Evolutionary conservation across 345 rosid genomes (phyloP).

Genomic region (Orychophragmus violaceus): DNA sequence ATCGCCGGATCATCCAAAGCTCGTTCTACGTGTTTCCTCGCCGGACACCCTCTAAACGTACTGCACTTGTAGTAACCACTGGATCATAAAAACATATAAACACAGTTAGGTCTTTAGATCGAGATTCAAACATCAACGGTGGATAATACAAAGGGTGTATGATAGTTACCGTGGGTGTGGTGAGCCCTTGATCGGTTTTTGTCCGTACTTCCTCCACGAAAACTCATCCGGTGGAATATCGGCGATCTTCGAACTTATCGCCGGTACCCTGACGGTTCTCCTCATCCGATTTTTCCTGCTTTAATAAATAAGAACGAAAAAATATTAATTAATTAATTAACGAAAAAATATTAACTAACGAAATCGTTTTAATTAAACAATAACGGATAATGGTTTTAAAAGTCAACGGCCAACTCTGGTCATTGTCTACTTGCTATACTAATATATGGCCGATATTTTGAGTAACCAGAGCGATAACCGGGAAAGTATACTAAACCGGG

Average conservation of each 20-base stretch:
- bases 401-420: too few relatives aligned
- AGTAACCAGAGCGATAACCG: too few relatives aligned
- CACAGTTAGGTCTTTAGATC: slow-evolving; percentile 17
- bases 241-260: slow-evolving; percentile 78
- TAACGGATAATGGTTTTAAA: too few relatives aligned
- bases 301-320: background rate
- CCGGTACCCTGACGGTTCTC: slow-evolving; percentile 71
- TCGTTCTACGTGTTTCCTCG: slow-evolving; percentile 96
- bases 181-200: slow-evolving; percentile 94
- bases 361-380: background rate
- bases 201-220: slow-evolving; percentile 96
- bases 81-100: background rate
- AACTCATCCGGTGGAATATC: slow-evolving; percentile 93
- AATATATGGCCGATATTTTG: too few relatives aligned
- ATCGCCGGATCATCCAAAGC: slow-evolving; percentile 77
- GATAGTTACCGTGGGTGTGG: slow-evolving; percentile 82
- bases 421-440: too few relatives aligned
- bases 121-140: slow-evolving; percentile 3
- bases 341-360: background rate
- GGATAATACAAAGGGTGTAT: background rate
- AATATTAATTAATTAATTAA: background rate
- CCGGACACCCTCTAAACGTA: slow-evolving; percentile 76
- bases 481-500: slow-evolving; percentile 7
- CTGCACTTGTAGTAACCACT: slow-evolving; percentile 97
- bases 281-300: slow-evolving; percentile 70